Conservation (phyloP, 2,329 filamentous ascomycete genomes). For the Botrytis deweyae region DNA sequence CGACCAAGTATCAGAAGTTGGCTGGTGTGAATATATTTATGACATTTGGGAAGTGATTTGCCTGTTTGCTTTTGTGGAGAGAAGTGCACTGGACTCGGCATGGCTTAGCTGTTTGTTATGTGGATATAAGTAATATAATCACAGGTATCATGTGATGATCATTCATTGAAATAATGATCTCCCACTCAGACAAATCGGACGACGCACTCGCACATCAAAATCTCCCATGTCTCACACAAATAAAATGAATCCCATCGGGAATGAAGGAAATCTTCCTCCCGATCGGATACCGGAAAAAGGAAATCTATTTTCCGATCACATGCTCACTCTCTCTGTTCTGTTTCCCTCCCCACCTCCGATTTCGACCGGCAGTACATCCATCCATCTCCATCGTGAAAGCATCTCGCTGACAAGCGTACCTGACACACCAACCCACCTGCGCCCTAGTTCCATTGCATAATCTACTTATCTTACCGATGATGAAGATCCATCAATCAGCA, state of each 20-base stretch:
- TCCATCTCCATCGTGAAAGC: neutral
- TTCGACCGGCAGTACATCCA: neutral
- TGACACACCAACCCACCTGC: slow-evolving; percentile 13
- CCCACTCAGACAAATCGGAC: neutral
- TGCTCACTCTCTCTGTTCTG: neutral
- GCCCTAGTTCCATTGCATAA: slow-evolving; percentile 3
- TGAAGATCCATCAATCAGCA: neutral
- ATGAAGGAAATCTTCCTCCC: neutral
- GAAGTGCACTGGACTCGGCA: neutral
- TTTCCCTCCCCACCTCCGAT: neutral
- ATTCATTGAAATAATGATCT: neutral
- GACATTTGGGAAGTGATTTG: neutral
- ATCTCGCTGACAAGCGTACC: slow-evolving; percentile 8
- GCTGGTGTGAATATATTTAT: neutral
- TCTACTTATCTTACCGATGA: neutral
- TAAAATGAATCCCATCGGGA: neutral
- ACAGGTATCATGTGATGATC: neutral
- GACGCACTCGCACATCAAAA: neutral
- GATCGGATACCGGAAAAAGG: neutral
- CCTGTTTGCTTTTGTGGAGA: neutral
- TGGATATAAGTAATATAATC: neutral
- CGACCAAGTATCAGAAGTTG: neutral
- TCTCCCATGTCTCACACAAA: neutral
- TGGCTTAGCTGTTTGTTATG: neutral
- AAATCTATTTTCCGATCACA: neutral